phyloP scores from a whole-genome alignment of 306 rosid species.

The Casuarina glauca region DNA sequence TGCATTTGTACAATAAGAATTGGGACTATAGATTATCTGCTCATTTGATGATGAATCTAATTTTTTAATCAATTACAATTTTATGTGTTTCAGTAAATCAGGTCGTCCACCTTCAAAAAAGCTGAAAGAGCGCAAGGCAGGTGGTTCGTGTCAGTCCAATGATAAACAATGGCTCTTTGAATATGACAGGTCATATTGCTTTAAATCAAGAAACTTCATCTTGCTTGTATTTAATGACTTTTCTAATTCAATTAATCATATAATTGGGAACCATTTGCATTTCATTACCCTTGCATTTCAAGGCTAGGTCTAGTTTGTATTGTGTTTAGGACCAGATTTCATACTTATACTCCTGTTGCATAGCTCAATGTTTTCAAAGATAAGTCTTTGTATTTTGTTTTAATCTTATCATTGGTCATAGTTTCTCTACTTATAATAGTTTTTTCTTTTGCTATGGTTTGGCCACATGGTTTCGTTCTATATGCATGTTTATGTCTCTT shows the following conservation, averaged over 20 bases:
- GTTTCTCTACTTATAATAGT: not conserved
- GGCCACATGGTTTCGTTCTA: not conserved
- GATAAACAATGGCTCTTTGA: constrained; percentile 47
- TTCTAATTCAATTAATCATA: constrained; percentile 2
- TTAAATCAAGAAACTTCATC: constrained; percentile 14
- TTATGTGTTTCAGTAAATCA: constrained; percentile 58
- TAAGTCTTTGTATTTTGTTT: not conserved
- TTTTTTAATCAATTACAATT: not conserved
- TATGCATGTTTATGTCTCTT: not conserved
- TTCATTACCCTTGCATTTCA: not conserved
- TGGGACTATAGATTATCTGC: not conserved
- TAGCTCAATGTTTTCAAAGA: not conserved
- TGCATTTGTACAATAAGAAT: not conserved
- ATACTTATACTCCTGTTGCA: not conserved
- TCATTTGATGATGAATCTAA: constrained; percentile 7
- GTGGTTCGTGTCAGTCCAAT: constrained; percentile 59
- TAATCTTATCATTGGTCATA: not conserved
- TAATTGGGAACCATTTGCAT: not conserved
- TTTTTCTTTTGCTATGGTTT: not conserved
- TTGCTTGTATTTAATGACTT: constrained; percentile 7
- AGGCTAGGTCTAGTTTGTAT: not conserved
- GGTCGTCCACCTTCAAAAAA: constrained; percentile 89
- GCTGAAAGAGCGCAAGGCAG: constrained; percentile 71
- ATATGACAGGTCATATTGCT: constrained; percentile 63
- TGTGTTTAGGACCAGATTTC: not conserved